Base-by-base conservation (phyloP, 805 yeast genomes). In the Cyberlindnera euphorbiiphila region DNA sequence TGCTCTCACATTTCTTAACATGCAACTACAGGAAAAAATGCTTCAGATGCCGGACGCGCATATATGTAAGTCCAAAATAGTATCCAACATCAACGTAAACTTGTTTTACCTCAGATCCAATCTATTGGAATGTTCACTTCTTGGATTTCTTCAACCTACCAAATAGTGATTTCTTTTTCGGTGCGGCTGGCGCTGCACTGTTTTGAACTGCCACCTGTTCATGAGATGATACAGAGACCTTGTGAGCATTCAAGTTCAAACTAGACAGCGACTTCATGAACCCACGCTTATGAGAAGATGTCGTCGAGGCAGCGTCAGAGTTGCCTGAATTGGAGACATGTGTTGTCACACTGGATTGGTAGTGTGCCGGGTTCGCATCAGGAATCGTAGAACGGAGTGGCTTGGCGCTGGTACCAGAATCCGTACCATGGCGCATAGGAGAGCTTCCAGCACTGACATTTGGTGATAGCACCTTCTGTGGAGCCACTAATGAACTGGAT, bases 241-340 rank as follows among this genome's bases (percentile, higher is more conserved):
- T 36, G 22, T 38, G 39, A 7, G 9, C 11, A 5, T 26, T 22
- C 4, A 36, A 18, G 22, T 19, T 36, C 39, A 40, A 18, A 10
- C 15, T 41, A 21, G 45, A 41, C 27, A 41, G 26, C 6, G 45
- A 27, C 31, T 25, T 41, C 24, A 41, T 12, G 43, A 40, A 36
- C 4, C 40, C 36, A 32, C 37, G 39, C 32, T 36, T 34, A 15
- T 17, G 17, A 8, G 35, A 16, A 4, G 33, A 26, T 14, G 19
- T 14, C 12, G 29, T 19, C 5, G 43, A 40, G 1, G 30, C 30
- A 15, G 29, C 7, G 23, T 34, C 39, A 2, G 34, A 29, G 10
- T 13, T 17, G 8, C 25, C 30, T 9, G 36, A 25, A n/a, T n/a
- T n/a, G n/a, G n/a, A n/a, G n/a, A n/a, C n/a, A n/a, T n/a, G n/a